A percentile compares a stretch with the other conserved stretches of the same genome.
Evolutionary conservation across 768 basidiomycete genomes (phyloP).

Genomic region (Suillus brevipes): DNA sequence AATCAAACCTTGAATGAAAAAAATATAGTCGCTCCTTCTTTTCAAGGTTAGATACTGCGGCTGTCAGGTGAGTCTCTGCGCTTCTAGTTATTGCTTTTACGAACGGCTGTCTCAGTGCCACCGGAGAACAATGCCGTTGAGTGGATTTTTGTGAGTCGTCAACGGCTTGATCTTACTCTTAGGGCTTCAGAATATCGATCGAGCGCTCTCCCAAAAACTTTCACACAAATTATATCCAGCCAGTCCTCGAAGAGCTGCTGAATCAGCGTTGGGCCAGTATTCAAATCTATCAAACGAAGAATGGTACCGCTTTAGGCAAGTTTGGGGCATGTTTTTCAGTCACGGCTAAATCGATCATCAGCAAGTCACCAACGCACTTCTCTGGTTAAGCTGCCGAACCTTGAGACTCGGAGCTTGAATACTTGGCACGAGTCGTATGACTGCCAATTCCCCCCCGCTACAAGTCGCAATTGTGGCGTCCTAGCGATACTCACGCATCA

Average conservation of each 20-base stretch:
- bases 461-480: not conserved
- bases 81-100: not conserved
- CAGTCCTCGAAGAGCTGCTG: not conserved
- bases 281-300: not conserved
- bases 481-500: too few relatives aligned
- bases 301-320: not conserved
- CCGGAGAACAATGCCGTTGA: too few relatives aligned
- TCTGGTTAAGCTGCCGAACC: too few relatives aligned
- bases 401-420: too few relatives aligned
- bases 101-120: not conserved
- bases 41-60: not conserved
- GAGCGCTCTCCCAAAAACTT: not conserved
- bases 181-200: too few relatives aligned
- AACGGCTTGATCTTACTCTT: not conserved
- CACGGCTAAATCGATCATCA: too few relatives aligned
- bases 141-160: not conserved
- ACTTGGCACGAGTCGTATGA: not conserved
- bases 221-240: not conserved
- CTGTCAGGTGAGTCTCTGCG: not conserved
- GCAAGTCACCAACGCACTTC: too few relatives aligned
- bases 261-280: not conserved
- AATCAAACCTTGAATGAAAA: not conserved
- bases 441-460: not conserved
- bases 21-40: not conserved
- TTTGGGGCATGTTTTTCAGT: not conserved